Base-by-base conservation (phyloP, 768 basidiomycete species). In the Suillus placidus region DNA sequence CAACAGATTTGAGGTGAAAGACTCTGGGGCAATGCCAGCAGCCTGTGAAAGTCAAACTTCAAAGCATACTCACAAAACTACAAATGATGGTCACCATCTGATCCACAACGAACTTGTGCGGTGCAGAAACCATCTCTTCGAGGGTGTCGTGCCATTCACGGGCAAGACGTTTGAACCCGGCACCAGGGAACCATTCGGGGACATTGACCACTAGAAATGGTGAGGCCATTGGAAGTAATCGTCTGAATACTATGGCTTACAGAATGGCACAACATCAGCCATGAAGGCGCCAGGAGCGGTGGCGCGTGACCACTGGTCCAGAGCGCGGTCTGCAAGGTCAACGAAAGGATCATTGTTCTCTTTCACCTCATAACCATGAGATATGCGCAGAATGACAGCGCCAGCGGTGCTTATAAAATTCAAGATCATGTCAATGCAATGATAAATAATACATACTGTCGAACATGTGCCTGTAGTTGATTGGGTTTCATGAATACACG, bases 161-260 rank as follows among this genome's bases (percentile, higher is more conserved):
- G 3, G 88, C 89, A 67, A 78, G 83, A 66, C 74, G 71, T 69
- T 86, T 80, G 76, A 88, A 89, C 0, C 79, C 79, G 49, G 82
- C 82, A 0, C 87, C 86, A 38, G 87, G 87, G 30, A 88, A 69
- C 84, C 86, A 86, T 66, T 82, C 81, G 0, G 88, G 88, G 26
- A 89, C 70, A n/a, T 80, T 69, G 52, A 79, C 76, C 68, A 89
- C 71, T 65, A 70, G 2, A 37, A 32, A 32, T 9, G 32, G 55
- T 71, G n/a, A 66, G 57, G 1, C 37, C 10, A 26, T 38, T 37
- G 2, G 2, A 40, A 58, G 9, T 16, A 58, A 9, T 30, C 0
- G 1, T 54, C 18, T 34, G 52, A 34, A 20, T 42, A 4, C 26
- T 51, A 35, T n/a, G 2, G 68, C 78, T 9, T 64, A 80, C 79